Conservation (phyloP, 495 filamentous ascomycete species). For the Xylaria bambusicola region DNA sequence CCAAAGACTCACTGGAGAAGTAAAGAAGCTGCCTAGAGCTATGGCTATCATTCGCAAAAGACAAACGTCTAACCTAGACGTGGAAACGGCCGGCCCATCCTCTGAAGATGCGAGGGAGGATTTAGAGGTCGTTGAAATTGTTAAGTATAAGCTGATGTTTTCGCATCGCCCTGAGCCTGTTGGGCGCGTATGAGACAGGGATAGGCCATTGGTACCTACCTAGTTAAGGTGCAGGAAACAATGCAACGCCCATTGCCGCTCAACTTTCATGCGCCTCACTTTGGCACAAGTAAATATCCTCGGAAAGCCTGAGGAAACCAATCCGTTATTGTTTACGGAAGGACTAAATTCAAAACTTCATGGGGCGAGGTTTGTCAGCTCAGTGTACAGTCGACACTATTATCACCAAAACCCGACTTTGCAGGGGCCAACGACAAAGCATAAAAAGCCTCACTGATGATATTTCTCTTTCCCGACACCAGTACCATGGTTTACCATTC, state of each 20-base stretch:
- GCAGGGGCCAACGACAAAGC: background rate
- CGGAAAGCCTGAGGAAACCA: background rate
- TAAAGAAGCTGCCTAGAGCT: slow-evolving; percentile 78
- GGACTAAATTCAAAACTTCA: no score
- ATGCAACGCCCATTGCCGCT: background rate
- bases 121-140: slow-evolving; percentile 74
- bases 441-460: no score
- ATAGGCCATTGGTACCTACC: background rate
- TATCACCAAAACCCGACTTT: background rate
- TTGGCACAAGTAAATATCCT: no score
- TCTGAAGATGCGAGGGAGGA: slow-evolving; percentile 33
- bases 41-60: slow-evolving; percentile 73
- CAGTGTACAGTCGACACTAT: background rate
- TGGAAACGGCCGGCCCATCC: slow-evolving; percentile 24
- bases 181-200: slow-evolving; percentile 24
- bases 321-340: background rate
- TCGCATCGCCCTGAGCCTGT: slow-evolving; percentile 87
- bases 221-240: background rate
- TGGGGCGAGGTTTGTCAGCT: background rate
- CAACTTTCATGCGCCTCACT: background rate
- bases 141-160: slow-evolving; percentile 89
- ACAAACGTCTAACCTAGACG: slow-evolving; percentile 24
- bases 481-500: no score
- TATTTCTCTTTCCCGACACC: background rate
- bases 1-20: slow-evolving; percentile 86